Evolutionary conservation across 331 rosid species (phyloP).

Genomic region (Arachis monticola): DNA sequence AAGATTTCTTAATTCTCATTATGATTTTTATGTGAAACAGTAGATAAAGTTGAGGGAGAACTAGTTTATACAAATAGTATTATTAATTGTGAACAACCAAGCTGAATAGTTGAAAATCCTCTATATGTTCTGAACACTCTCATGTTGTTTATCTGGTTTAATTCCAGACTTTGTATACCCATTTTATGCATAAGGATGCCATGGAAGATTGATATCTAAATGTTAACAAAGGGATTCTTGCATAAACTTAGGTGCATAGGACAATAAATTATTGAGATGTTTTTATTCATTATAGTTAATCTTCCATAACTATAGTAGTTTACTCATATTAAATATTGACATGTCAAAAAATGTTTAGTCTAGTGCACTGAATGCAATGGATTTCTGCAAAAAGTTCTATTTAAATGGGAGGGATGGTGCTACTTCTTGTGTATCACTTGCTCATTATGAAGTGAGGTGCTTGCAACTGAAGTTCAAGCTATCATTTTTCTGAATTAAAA

Average conservation of each 20-base stretch:
- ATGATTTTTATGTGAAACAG: slow-evolving; percentile 23
- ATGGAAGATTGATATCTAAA: slow-evolving; percentile 18
- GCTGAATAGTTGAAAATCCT: slow-evolving; percentile 25
- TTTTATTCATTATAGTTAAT: not conserved
- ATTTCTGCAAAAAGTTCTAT: not conserved
- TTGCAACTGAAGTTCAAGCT: slow-evolving; percentile 29
- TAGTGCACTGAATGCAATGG: not conserved
- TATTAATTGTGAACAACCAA: slow-evolving; percentile 31
- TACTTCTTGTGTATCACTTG: slow-evolving; percentile 26
- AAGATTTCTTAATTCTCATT: slow-evolving; percentile 2
- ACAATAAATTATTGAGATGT: not conserved
- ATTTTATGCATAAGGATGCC: slow-evolving; percentile 21
- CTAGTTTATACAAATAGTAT: slow-evolving; percentile 28
- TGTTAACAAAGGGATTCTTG: not conserved
- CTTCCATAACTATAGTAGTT: not conserved
- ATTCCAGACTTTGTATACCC: slow-evolving; percentile 15
- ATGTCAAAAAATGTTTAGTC: not conserved
- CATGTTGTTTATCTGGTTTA: slow-evolving; percentile 17
- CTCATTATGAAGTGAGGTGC: slow-evolving; percentile 29
- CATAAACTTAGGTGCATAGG: not conserved
- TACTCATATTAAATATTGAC: not conserved
- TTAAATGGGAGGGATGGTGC: slow-evolving; percentile 28
- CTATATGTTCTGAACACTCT: slow-evolving; percentile 21
- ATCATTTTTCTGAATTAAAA: slow-evolving; percentile 28
- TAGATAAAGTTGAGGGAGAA: slow-evolving; percentile 23